Evolutionary conservation across 768 basidiomycete species (phyloP), one percentile per base, ranked within the genome.

Genomic region (Trichaptum fuscoviolaceum): DNA sequence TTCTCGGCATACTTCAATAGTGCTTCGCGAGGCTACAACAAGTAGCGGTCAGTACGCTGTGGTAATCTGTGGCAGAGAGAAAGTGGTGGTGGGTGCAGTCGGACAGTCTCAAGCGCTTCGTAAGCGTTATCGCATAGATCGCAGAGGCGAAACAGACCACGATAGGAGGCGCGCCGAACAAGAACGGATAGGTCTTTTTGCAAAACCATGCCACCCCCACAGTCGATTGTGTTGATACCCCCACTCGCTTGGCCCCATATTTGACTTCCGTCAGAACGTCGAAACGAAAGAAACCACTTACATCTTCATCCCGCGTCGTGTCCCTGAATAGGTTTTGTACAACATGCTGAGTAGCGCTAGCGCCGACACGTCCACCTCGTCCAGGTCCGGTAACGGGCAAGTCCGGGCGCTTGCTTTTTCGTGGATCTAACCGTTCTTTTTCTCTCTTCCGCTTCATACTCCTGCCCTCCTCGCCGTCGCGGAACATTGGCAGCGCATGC

Each of bases 281-380:
- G 42, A 52, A 52, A 12, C 42, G 42, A 71, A 69, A 35, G 65
- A 63, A 58, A 71, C 20, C 65, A 93, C 95, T 85, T 81, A 98
- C 96, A 79, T 99, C 96, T 78, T 96, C 90, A 79, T 94, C 93
- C 71, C 95, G 80, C 58, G 92, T 91, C 69, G 89, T 92, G 75
- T 96, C 93, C 73, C 92, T 84, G 69, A 99, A 94, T 75, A 99
- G 79, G 74, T 94, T 92, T 78, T 97, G 95, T 63, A 99, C 95
- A 70, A 99, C 86, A 75, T 98, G 95, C 72, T 98, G 96, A 63
- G 95, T 98, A 20, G 96, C 96, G 79, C 94, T 96, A 35, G 95
- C 95, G 57, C 97, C 97, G 57, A 99, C 92, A 57, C 97, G 82
- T 64, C 97, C 97, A 24, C 97, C 97, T 72, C 85, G 85, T 64